Percentiles rank a stretch among this genome's conserved stretches.
These are phyloP conservation scores for Entomortierella chlamydospora DNA, from an alignment of 192 early-diverging fungal genomes.

Conservation along the genomic window DNA sequence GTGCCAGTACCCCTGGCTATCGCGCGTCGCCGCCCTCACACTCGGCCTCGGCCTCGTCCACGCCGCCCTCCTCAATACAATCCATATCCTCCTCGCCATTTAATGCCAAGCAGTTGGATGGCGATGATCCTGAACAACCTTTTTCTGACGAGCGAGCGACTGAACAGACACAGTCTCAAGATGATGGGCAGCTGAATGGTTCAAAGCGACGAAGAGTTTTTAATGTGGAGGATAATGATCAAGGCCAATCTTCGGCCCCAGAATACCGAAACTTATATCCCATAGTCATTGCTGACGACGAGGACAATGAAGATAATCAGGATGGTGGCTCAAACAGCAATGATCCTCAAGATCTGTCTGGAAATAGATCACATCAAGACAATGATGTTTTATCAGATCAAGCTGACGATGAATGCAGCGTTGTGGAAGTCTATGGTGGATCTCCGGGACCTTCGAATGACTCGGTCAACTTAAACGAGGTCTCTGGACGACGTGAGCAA, in stretches of 20 bases:
- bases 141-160: not conserved
- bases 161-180: not conserved
- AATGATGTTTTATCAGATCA: conserved; percentile 9
- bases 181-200: not conserved
- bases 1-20: conserved; percentile 25
- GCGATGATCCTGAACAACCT: not conserved
- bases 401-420: conserved; percentile 17
- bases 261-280: not conserved
- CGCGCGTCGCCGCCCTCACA: conserved; percentile 21
- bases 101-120: conserved; percentile 1
- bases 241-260: not conserved
- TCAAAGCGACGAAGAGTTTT: conserved; percentile 14
- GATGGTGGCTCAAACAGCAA: not conserved
- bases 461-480: not conserved
- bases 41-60: conserved; percentile 4
- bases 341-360: not conserved
- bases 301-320: not conserved
- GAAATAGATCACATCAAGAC: not conserved
- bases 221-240: conserved; percentile 9
- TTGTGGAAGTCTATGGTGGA: conserved; percentile 18
- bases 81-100: conserved; percentile 18
- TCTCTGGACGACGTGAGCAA: not conserved
- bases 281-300: conserved; percentile 31
- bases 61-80: conserved; percentile 25
- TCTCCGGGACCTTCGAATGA: not conserved